Base-by-base conservation (phyloP, 1,284 basidiomycete genomes). In the Caloboletus firmus region DNA sequence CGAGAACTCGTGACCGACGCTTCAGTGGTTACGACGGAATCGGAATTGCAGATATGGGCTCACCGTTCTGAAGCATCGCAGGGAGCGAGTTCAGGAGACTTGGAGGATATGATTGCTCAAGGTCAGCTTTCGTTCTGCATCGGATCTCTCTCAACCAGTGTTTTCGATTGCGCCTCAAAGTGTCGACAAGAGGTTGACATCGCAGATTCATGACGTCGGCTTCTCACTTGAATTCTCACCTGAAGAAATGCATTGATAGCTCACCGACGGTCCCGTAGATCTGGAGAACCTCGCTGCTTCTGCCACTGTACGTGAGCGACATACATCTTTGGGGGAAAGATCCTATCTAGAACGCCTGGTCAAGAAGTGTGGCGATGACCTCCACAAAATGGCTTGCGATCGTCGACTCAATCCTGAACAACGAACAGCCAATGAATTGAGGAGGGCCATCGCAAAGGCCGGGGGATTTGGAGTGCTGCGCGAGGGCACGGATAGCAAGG, bases 361-460 rank as follows among this genome's bases (percentile, higher is more conserved):
- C 11, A 68, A 72, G 37, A 87, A 83, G 69, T 79, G 98, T 73
- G 89, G 87, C 0, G 74, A 79, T 36, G 89, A 98, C 72, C 74
- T 86, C 18, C 80, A 83, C 26, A 77, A 73, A 37, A 97, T 97
- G 93, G 84, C 86, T 11, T 79, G 78, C 59, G 95, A 98, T 74
- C 74, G 83, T 59, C 87, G 80, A 70, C 71, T 89, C 57, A 98
- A 99, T 68, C 74, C 83, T 22, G 87, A 87, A 73, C 96, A 98
- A 74, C 85, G 89, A 69, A 98, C 95, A 5, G 80, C 78, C 35
- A 95, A 93, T 17, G 86, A 95, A 74, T 75, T 99, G 66, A 79
- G 68, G 60, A 76, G 83, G 65, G 84, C 83, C 36, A 73, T 89
- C 54, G 70, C 64, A 56, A 83, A 79, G 64, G 80, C 82, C 31